These are phyloP conservation scores for Penicillium desertorum DNA, from an alignment of 495 filamentous ascomycete genomes.

Conservation along the genomic window DNA sequence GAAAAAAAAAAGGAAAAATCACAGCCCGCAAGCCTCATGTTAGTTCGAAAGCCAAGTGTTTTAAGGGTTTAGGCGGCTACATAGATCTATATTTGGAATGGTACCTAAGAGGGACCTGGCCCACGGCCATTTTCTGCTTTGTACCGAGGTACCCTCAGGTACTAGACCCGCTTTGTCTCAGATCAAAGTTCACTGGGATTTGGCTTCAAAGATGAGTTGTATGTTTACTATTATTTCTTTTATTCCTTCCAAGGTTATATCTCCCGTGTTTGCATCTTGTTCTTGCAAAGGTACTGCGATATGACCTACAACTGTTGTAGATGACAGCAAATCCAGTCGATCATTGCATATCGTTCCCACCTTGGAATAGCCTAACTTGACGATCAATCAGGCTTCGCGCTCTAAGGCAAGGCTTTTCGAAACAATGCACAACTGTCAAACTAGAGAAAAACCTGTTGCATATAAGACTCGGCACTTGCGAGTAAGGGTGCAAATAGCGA, in stretches of 20 bases:
- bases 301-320: neutral
- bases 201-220: neutral
- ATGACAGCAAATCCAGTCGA: neutral
- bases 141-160: neutral
- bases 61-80: constrained; percentile 11
- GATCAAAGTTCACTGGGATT: neutral
- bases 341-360: neutral
- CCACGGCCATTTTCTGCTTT: too few species aligned
- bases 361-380: neutral
- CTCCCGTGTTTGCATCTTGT: neutral
- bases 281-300: neutral
- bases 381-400: neutral
- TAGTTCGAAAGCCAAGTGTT: constrained; percentile 24
- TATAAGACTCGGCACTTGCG: neutral
- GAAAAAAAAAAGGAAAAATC: constrained; percentile 9
- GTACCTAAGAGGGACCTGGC: neutral
- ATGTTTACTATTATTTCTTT: neutral
- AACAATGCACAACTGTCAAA: neutral
- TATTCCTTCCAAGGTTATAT: neutral
- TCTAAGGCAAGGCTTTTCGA: neutral
- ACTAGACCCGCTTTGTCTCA: constrained; percentile 1
- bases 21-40: constrained; percentile 9
- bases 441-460: neutral
- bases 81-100: neutral
- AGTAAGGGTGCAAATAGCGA: neutral